Base-by-base conservation (phyloP, 2,329 filamentous ascomycete genomes). In the Phyllosticta citribraziliensis region DNA sequence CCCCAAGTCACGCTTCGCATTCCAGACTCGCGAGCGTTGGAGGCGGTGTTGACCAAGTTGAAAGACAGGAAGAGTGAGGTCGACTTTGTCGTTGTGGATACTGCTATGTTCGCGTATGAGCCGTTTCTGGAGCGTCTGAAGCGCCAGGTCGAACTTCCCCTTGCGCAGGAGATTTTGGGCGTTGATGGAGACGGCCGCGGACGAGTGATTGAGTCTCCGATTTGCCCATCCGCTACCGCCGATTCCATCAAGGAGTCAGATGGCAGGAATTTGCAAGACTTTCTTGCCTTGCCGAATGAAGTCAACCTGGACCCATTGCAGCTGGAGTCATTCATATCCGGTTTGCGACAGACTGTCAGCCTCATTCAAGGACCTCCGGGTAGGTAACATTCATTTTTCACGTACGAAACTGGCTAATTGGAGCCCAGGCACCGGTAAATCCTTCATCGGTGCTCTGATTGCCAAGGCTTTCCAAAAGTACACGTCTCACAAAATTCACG, bases 291-390 rank as follows among this genome's bases (percentile, higher is more conserved):
- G 0, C 22, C 65, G 5, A 69, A 70, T 20, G 61, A 63, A 0
- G 69, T 81, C 2, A 60, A 65, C 2, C 70, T 84, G 0, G 82
- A 84, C 62, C 56, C 70, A 10, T 80, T 85, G 0, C 87, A 91
- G 65, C 72, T 79, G 0, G 65, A 74, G 0, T 85, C 86, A 1
- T 68, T 91, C 0, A 63, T 83, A 2, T 70, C 78, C 17, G 82
- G 83, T 0, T 66, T 91, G 0, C 73, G 69, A 0, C 79, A 79
- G 8, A 71, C 73, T 0, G 70, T 90, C 0, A 84, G 82, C 55
- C 69, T 86, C 0, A 87, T 91, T 1, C 87, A 90, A 74, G 88
- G 88, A 0, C 88, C 88, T 1, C 88, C 88, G 65, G 87, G 84
- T 84, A 76, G 63, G 73, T 56, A 19, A 59, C 55, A 40, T 3